Evolutionary conservation across 2,329 filamentous ascomycete species (phyloP).

Genomic region (Pseudocercospora eumusae): DNA sequence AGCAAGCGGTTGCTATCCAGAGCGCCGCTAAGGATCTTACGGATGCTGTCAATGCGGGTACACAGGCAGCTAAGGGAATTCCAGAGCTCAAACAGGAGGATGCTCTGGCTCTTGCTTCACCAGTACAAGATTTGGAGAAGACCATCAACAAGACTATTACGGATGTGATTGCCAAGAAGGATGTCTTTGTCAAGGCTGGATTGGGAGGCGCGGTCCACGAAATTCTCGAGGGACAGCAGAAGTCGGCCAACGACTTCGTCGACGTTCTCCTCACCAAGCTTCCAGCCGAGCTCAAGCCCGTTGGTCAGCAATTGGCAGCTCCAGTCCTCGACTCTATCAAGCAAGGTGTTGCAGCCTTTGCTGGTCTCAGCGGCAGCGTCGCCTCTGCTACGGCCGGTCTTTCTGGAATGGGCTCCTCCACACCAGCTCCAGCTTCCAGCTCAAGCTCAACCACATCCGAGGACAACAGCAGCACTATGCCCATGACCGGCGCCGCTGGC

Average conservation of each 20-base stretch:
- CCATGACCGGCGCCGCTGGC: background rate
- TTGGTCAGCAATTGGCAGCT: conserved; percentile 3
- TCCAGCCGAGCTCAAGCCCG: conserved; percentile 4
- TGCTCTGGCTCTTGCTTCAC: conserved; percentile 1
- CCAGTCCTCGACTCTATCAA: background rate
- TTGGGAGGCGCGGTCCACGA: conserved; percentile 4
- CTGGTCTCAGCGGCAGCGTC: conserved; percentile 2
- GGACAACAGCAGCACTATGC: background rate
- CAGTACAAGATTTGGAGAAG: conserved; percentile 6
- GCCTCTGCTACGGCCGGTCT: conserved; percentile 2
- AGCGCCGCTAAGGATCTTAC: background rate
- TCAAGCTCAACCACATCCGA: background rate
- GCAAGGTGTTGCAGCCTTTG: background rate
- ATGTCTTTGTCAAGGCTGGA: conserved; percentile 3
- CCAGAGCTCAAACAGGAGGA: conserved; percentile 6
- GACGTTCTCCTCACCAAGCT: conserved; percentile 2
- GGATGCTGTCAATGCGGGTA: background rate
- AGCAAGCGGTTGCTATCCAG: conserved; percentile 9
- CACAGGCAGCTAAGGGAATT: background rate
- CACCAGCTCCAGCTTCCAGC: background rate
- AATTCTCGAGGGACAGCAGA: background rate
- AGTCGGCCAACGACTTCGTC: background rate
- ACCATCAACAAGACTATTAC: conserved; percentile 3
- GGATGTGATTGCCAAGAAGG: conserved; percentile 2
- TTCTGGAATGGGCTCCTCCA: background rate